Percentiles rank a stretch among this genome's conserved stretches.
phyloP scores from a whole-genome alignment of 768 basidiomycete genomes.

The Russula earlei region DNA sequence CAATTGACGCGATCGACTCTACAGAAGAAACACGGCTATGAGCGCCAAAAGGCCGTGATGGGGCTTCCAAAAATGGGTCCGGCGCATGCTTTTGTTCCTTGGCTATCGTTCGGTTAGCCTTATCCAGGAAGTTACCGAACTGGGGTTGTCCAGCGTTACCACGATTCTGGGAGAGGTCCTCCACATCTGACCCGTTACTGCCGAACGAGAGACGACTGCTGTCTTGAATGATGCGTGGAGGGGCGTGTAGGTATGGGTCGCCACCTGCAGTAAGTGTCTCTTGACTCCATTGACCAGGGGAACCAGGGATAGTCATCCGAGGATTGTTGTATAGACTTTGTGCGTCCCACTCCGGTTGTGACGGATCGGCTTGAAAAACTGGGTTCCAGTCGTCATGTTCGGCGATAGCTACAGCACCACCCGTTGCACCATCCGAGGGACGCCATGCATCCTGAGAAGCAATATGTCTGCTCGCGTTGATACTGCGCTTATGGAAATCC shows the following conservation, averaged over 20 bases:
- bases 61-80: conserved; percentile 82
- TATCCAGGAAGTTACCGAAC: conserved; percentile 74
- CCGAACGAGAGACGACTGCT: conserved; percentile 29
- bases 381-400: conserved; percentile 80
- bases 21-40: conserved; percentile 77
- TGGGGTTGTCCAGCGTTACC: conserved; percentile 30
- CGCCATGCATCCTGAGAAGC: conserved; percentile 76
- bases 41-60: conserved; percentile 65
- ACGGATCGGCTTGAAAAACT: conserved; percentile 49
- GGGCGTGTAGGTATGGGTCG: conserved; percentile 33
- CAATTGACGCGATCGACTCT: conserved; percentile 88
- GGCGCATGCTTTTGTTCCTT: conserved; percentile 68
- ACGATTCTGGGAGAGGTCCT: conserved; percentile 39
- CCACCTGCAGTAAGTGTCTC: conserved; percentile 41
- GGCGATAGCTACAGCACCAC: conserved; percentile 35
- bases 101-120: conserved; percentile 76
- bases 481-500: conserved; percentile 87
- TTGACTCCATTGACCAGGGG: conserved; percentile 60
- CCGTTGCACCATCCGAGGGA: conserved; percentile 53
- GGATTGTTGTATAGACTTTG: conserved; percentile 43
- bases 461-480: conserved; percentile 53
- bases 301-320: conserved; percentile 33
- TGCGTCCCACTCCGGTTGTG: conserved; percentile 70
- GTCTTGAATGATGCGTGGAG: conserved; percentile 26
- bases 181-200: conserved; percentile 46